phyloP scores from a whole-genome alignment of 768 basidiomycete species.

The Neoboletus magnificus region DNA sequence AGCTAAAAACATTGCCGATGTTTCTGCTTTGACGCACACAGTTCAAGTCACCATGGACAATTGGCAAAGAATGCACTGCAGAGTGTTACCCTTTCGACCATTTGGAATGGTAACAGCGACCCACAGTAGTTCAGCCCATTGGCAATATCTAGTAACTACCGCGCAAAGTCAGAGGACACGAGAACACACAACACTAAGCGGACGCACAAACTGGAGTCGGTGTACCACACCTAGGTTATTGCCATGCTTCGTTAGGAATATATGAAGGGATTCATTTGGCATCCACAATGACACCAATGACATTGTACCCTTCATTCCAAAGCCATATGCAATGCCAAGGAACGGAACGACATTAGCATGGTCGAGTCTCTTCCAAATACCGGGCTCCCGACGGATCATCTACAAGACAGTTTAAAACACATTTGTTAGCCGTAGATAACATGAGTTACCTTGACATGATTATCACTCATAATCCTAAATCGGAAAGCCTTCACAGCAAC shows the following conservation, averaged over 20 bases:
- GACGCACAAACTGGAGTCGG: conserved; percentile 11
- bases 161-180: conserved; percentile 17
- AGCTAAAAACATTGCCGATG: not conserved
- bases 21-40: not conserved
- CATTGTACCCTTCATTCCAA: not conserved
- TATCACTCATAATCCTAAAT: not conserved
- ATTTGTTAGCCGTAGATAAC: not conserved
- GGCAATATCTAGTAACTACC: conserved; percentile 12
- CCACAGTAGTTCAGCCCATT: conserved; percentile 10
- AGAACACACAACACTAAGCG: conserved; percentile 11
- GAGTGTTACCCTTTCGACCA: not conserved
- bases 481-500: not conserved
- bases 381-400: not conserved
- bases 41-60: not conserved
- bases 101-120: not conserved
- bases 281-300: not conserved
- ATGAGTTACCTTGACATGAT: not conserved
- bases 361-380: conserved; percentile 7
- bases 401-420: not conserved
- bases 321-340: conserved; percentile 1
- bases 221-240: too few species aligned
- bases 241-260: not conserved
- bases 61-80: not conserved
- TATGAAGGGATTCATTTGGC: not conserved
- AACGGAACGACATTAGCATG: conserved; percentile 9